Evolutionary conservation across 2,329 filamentous ascomycete species (phyloP), one percentile per base, ranked within the genome.

Genomic region (Emergomyces africanus): DNA sequence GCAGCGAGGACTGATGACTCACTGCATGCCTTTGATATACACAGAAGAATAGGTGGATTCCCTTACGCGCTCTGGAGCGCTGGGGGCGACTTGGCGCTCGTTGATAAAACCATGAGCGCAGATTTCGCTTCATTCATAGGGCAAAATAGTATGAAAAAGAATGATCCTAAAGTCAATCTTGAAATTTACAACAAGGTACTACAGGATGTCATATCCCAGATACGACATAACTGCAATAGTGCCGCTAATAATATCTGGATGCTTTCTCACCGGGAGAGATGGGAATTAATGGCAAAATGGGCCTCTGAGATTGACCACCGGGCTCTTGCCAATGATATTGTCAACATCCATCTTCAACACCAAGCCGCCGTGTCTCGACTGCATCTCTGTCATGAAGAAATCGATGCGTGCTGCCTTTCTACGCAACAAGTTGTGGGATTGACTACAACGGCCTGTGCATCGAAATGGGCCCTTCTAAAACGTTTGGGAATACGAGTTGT

Each of bases 401-500:
- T 63, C 10, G 67, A 68, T 49, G 50, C 58, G 33, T 61, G 61
- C 42, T 62, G 62, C 41, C 67, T 70, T 57, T 55, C n/a, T 28
- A 37, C 59, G 25, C 61, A 65, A 28, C 57, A 71, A 23, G 60
- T 71, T 30, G 65, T 70, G 51, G 69, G 66, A 0, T 59, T 70
- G 58, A 71, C 69, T 15, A 71, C 69, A 2, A 69, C 69, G 9
- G 67, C 64, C 6, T 68, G 64, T 49, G 69, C 69, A 18, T 61
- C 58, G 33, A 59, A 66, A 15, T 66, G 63, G 61, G 51, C 61
- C 67, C 88, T 74, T 0, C 67, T 81, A 0, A 71, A 61, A 55
- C 10, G 65, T 60, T 46, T 72, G 58, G 64, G 20, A 58, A 4
- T 56, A 9, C 12, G 60, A 51, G 54, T 86, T 0, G 68, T 88